Evolutionary conservation across 805 yeast species (phyloP), one percentile per base, ranked within the genome.

Genomic region (Monosporozyma aerobia): DNA sequence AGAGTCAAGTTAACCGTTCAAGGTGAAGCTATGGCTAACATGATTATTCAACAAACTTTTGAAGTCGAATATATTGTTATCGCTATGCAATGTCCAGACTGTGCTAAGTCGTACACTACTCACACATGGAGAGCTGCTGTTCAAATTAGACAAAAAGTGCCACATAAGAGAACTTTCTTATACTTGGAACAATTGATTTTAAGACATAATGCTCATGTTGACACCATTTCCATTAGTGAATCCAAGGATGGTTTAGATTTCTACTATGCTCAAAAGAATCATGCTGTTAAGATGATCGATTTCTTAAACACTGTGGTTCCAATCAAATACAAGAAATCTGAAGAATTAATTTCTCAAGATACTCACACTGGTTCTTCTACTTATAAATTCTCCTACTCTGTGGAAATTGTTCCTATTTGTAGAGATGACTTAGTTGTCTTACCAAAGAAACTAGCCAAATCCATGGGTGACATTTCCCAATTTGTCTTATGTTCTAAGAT

Each of bases 121-220:
- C 89, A 94, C 70, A 95, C 98, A 4, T 94, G 99, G 99, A 85
- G 94, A 71, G 97, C 99, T 33, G 82, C 92, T 30, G 96, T 95
- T 39, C 99, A 94, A 74, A 86, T 95, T 62, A 85, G 99, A 74
- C 99, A 94, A 72, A 94, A 95, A 69, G 99, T 94, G 39, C 81
- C 88, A 16, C 99, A 94, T 71, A 94, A 94, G 74, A 85, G 97
- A 77, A 94, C 99, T 8, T 92, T 94, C 69, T 79, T 92, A 69
- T 94, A 88, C 65, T 79, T 94, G 62, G 99, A 94, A 74, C 99
- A 94, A 73, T 77, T 95, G 69, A 94, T 94, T 62, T 77, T 94
- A 71, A 90, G 78, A 68, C 95, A 89, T 69, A 87, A 85, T 64
- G 97, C 97, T 5, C 98, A 94, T 68, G 82, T 85, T 55, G 95